Base-by-base conservation (phyloP, 768 basidiomycete genomes). In the Auricularia cornea region DNA sequence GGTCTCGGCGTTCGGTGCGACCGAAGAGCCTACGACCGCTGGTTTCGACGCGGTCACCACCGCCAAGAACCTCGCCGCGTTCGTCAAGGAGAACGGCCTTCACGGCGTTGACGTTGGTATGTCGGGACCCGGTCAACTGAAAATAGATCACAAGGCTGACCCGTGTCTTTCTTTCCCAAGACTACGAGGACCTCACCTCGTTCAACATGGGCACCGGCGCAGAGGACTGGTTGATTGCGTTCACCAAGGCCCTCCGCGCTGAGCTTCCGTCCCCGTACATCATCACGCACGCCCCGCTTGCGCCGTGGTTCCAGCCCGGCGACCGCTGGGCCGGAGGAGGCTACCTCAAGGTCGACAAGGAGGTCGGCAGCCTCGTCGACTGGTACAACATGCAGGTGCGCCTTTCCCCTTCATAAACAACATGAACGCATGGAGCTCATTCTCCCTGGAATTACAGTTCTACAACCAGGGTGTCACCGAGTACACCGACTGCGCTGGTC, bases 91-190 rank as follows among this genome's bases (percentile, higher is more conserved):
- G 26, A 63, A 48, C 26, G 62, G 51, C 38, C 23, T 75, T 26
- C 72, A 64, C 26, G 64, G 64, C 8, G 59, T 62, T 30, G 64
- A 64, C 32, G 60, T 64, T 28, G 35, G 35, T 38, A 14, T 1
- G 35, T 38, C 16, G 35, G 10, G 35, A n/a, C n/a, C n/a, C n/a
- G n/a, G n/a, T 40, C 8, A 40, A 8, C 38, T 40, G 38, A 40
- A 40, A 18, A 18, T 40, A 40, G 38, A 40, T 40, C 38, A 40
- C 8, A 40, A 40, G 38, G 44, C 23, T 23, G 12, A 76, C 57
- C 73, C 20, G 88, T 89, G 67, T 88, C 88, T 59, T 82, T 89
- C 29, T 87, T n/a, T n/a, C 89, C 69, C 84, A 90, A 33, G 88
- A 90, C 71, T 90, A 89, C 68, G 88, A 86, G 76, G 80, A 20